phyloP scores from a whole-genome alignment of 2,329 filamentous ascomycete species.

The Lomentospora prolificans region DNA sequence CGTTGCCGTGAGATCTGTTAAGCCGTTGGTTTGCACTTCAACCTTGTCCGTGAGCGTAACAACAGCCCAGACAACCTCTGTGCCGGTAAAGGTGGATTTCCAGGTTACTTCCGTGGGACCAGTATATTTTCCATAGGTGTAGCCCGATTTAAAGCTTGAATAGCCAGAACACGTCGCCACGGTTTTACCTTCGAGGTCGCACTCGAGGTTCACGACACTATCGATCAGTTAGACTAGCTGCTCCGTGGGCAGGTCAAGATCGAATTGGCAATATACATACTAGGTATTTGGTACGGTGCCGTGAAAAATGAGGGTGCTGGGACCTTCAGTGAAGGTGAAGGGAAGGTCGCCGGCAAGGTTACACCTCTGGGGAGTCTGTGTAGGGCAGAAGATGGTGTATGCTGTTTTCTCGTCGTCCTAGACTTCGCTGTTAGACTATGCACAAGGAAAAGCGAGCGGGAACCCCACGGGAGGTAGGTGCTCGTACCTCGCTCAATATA shows the following conservation, averaged over 20 bases:
- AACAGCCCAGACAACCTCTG: slow-evolving; percentile 32
- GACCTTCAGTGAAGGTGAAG: slow-evolving; percentile 36
- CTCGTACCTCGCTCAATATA: slow-evolving; percentile 33
- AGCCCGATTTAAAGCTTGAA: slow-evolving; percentile 27
- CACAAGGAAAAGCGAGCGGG: background rate
- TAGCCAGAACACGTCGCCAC: slow-evolving; percentile 38
- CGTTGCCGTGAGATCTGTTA: slow-evolving; percentile 1
- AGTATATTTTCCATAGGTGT: slow-evolving; percentile 13
- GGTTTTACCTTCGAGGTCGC: slow-evolving; percentile 30
- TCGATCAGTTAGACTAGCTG: background rate
- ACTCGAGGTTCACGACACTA: slow-evolving; percentile 35
- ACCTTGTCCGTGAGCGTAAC: slow-evolving; percentile 26
- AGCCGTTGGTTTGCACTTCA: background rate
- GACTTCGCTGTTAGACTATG: slow-evolving; percentile 8
- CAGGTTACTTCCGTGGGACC: slow-evolving; percentile 32
- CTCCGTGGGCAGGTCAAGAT: background rate
- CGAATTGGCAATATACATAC: slow-evolving; percentile 19
- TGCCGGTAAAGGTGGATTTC: slow-evolving; percentile 32
- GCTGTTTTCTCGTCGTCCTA: slow-evolving; percentile 31
- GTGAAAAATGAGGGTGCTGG: slow-evolving; percentile 32
- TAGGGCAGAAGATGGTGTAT: slow-evolving; percentile 39
- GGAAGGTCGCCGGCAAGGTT: slow-evolving; percentile 35
- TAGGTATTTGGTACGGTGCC: slow-evolving; percentile 32
- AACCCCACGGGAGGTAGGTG: too few relatives aligned
- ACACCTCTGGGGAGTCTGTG: slow-evolving; percentile 29